phyloP scores from a whole-genome alignment of 2,329 filamentous ascomycete species.

The Aureobasidium sp. region DNA sequence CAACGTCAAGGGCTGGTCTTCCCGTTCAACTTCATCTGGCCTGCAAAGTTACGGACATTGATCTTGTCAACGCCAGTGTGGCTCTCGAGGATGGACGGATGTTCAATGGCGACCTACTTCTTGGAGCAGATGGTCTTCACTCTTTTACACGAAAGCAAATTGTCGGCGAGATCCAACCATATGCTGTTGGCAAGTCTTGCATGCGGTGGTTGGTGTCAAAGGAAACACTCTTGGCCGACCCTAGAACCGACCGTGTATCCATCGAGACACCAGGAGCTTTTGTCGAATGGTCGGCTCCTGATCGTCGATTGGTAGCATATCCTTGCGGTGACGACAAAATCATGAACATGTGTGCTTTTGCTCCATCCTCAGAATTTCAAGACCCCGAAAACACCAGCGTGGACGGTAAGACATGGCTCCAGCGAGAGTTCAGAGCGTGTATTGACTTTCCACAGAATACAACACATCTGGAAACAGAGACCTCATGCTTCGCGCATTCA shows the following conservation, averaged over 20 bases:
- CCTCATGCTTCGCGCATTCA: constrained; percentile 7
- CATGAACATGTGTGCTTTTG: constrained; percentile 14
- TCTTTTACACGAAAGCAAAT: constrained; percentile 1
- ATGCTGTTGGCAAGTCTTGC: constrained; percentile 1
- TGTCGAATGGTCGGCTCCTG: constrained; percentile 5
- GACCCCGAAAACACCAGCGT: not conserved
- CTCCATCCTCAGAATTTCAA: constrained; percentile 3
- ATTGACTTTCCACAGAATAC: not conserved
- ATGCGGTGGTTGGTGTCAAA: constrained; percentile 13
- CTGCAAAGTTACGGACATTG: constrained; percentile 9
- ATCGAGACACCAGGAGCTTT: constrained; percentile 9
- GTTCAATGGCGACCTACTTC: constrained; percentile 2
- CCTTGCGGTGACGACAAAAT: constrained; percentile 11
- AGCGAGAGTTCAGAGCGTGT: too few species aligned
- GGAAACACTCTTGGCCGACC: not conserved
- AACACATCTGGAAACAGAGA: constrained; percentile 3
- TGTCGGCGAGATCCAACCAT: constrained; percentile 4
- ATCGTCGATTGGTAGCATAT: constrained; percentile 6
- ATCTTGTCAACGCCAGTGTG: not conserved
- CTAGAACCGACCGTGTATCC: not conserved
- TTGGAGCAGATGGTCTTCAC: constrained; percentile 11
- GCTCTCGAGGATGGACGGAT: not conserved
- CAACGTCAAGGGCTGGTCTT: not conserved
- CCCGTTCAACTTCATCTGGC: constrained; percentile 4
- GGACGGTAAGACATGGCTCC: not conserved